These are phyloP conservation scores for Sarocladium brachiariae DNA, from an alignment of 2,329 filamentous ascomycete genomes.

Conservation along the genomic window DNA sequence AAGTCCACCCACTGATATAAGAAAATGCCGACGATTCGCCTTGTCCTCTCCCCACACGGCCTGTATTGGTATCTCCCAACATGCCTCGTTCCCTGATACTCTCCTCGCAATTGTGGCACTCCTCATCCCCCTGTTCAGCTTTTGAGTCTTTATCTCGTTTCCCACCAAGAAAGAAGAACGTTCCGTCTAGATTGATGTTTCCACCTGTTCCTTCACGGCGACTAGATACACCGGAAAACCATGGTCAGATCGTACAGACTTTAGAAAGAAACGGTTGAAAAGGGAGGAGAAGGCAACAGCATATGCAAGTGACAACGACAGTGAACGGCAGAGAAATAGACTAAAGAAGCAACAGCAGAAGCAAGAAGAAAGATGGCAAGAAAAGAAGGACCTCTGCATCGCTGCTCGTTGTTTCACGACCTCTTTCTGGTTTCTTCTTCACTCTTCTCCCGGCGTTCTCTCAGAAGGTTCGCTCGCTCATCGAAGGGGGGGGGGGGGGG, in stretches of 20 bases:
- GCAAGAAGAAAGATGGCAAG: background rate
- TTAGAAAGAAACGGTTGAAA: background rate
- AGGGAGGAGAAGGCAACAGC: no score
- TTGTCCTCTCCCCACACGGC: background rate
- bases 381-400: no score
- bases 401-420: background rate
- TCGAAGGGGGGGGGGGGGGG: conserved; percentile 2
- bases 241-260: conserved; percentile 9
- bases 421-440: background rate
- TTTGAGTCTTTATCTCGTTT: background rate
- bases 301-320: no score
- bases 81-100: conserved; percentile 1
- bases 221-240: conserved; percentile 3
- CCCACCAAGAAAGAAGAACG: background rate
- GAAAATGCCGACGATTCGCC: background rate
- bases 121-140: background rate
- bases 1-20: background rate
- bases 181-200: conserved; percentile 2
- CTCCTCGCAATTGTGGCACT: background rate
- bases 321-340: background rate
- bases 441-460: conserved; percentile 7
- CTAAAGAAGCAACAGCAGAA: background rate
- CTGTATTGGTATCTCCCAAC: conserved; percentile 4
- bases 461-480: conserved; percentile 6
- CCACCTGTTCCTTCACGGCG: conserved; percentile 1